Base-by-base conservation (phyloP, 208 protist genomes). In the Angomonas desouzai region DNA sequence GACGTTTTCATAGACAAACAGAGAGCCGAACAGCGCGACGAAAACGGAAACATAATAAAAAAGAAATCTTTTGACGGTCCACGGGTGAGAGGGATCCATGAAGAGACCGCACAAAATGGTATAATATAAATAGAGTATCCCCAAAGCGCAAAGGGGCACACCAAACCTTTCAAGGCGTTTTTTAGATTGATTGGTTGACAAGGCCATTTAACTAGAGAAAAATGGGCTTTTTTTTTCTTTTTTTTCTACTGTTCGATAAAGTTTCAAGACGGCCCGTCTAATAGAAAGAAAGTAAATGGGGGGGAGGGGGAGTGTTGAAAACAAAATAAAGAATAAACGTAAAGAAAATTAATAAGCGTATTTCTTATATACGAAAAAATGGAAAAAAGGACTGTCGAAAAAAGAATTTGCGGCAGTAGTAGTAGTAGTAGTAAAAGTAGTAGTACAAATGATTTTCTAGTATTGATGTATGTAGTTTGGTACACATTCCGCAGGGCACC, bases 1-100 rank as follows among this genome's bases (percentile, higher is more conserved):
- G 1, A 76, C 27, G 49, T 88, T 89, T 65, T 83, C 82, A 2
- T 70, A 20, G 4, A 79, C 13, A 36, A 73, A 83, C 0, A 72
- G 53, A 25, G 62, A 62, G 7, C 38, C 25, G 32, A 66, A 65
- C 0, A 72, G 3, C 34, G 43, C 1, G 30, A 38, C 23, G 9
- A 47, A n/a, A 60, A 34, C 0, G 48, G 27, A 23, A 43, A 45
- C 3, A 47, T 28, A 38, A 45, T 6, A 13, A 18, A 38, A 61
- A 10, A 38, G 32, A 13, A 34, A 45, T 18, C 3, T 38, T n/a
- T 20, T 47, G 16, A 61, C 29, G 55, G 1, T 29, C 36, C 36
- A 40, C 13, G 36, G 13, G 13, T 13, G 23, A 25, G 48, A 16
- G 48, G 48, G 18, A 33, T n/a, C 11, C 36, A 32, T 53, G 51